Evolutionary conservation across 345 rosid genomes (phyloP).

Genomic region (Sisymbrium altissimum): DNA sequence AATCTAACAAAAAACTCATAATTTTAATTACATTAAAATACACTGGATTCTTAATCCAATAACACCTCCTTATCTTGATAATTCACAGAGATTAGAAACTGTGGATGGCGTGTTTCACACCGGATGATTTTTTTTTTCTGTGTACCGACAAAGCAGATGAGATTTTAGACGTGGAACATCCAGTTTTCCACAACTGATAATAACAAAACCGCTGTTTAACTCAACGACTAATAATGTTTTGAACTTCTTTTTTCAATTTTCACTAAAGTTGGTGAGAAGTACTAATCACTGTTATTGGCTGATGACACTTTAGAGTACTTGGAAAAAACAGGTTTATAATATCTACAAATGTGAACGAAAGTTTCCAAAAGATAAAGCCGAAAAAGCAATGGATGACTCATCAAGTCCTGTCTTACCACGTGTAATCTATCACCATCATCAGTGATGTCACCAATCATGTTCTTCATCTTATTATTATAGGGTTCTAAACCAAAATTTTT

Average conservation of each 20-base stretch:
- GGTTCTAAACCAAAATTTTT: too few relatives aligned
- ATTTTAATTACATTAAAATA: too few relatives aligned
- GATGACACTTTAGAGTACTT: not conserved
- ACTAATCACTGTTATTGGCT: constrained; percentile 15
- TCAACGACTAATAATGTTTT: not conserved
- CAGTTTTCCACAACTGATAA: not conserved
- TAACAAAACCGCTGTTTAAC: not conserved
- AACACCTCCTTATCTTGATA: too few relatives aligned
- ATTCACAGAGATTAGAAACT: not conserved
- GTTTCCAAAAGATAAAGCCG: not conserved
- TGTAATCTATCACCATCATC: constrained; percentile 7
- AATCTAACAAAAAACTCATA: too few relatives aligned
- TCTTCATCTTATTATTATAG: too few relatives aligned
- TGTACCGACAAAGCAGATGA: constrained; percentile 17
- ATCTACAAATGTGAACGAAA: constrained; percentile 11
- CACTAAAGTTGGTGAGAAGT: not conserved
- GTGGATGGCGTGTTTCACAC: not conserved
- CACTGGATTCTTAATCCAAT: too few relatives aligned
- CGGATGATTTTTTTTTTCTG: not conserved
- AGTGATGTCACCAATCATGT: constrained; percentile 13
- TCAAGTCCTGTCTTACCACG: not conserved
- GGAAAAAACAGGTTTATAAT: not conserved
- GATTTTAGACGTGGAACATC: constrained; percentile 8
- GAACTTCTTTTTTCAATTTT: not conserved
- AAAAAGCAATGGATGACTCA: constrained; percentile 4